Evolutionary conservation across 768 basidiomycete genomes (phyloP).

Genomic region (Mycena epipterygia): DNA sequence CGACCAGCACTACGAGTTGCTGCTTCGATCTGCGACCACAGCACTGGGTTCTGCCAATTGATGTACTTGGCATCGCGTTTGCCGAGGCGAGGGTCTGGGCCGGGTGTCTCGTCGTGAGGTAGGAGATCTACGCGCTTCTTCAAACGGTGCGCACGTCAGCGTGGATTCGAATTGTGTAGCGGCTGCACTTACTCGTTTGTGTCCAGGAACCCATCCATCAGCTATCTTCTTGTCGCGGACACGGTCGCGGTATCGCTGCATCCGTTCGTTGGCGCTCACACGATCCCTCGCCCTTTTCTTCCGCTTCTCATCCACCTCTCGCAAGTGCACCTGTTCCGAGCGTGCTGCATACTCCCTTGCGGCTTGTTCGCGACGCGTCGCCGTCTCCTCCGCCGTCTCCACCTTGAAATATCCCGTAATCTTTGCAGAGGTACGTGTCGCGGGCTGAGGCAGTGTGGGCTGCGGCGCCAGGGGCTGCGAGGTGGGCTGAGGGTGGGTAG

Average conservation of each 20-base stretch:
- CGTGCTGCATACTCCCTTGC: background rate
- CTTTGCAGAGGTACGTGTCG: background rate
- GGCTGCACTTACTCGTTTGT: slow-evolving; percentile 6
- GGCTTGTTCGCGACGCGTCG: background rate
- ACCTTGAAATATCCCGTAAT: slow-evolving; percentile 7
- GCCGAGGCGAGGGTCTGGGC: background rate
- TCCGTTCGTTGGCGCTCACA: background rate
- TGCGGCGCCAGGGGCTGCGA: background rate
- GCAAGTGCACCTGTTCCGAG: background rate
- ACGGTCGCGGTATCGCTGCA: slow-evolving; percentile 4
- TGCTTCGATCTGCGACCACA: slow-evolving; percentile 24
- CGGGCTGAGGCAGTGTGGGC: background rate
- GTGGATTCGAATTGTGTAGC: background rate
- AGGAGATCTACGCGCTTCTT: background rate
- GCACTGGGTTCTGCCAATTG: slow-evolving; percentile 28
- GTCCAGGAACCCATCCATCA: background rate
- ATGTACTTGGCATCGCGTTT: slow-evolving; percentile 11
- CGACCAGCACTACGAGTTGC: background rate
- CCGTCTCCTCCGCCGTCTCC: slow-evolving; percentile 15
- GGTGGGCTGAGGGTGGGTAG: background rate
- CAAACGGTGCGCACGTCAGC: background rate
- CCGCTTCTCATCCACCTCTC: slow-evolving; percentile 1
- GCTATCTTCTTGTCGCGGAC: background rate
- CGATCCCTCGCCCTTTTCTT: background rate
- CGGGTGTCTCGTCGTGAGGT: background rate